Evolutionary conservation across 768 basidiomycete species (phyloP), one percentile per base, ranked within the genome.

Genomic region (Lentinula edodes): DNA sequence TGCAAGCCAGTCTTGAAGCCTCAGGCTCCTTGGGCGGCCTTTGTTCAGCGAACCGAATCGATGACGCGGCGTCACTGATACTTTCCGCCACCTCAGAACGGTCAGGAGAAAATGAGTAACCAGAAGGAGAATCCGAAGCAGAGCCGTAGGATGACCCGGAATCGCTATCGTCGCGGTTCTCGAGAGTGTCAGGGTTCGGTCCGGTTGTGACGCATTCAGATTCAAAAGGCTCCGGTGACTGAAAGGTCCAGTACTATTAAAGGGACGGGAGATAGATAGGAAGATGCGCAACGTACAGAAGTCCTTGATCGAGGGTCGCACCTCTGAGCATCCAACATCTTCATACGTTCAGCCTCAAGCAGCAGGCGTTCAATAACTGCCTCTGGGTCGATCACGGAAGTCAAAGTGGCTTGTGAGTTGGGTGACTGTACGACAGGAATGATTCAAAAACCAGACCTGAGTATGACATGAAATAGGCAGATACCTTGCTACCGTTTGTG

Each of bases 291-390:
- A 56, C 55, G 18, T 41, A 56, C 55, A 42, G 9, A 23, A 6
- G n/a, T 56, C 15, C 41, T 56, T 12, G 55, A 56, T 56, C 42
- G 39, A 32, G 55, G 55, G 32, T 56, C 55, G 16, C 45, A 56
- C 23, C 55, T 42, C 23, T 56, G 55, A 18, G 55, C 39, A 43
- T 56, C 55, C 20, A 56, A 32, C 3, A 56, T 16, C 28, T 16
- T 56, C n/a, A 42, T 28, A 12, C 55, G 55, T 56, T 56, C 53
- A 13, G 38, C 39, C 38, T 55, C 53, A 20, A 55, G 35, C 4
- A 39, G 18, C 5, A 55, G 53, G 6, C 53, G 53, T 10, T 38
- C 55, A 9, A 56, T 34, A 12, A 56, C 55, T 12, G 55, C 55
- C 39, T 56, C 42, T 23, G 55, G 3, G 41, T 56, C 55, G 20